These are phyloP conservation scores for Suhomyces sp. DNA, from an alignment of 805 yeast species.

Conservation along the genomic window DNA sequence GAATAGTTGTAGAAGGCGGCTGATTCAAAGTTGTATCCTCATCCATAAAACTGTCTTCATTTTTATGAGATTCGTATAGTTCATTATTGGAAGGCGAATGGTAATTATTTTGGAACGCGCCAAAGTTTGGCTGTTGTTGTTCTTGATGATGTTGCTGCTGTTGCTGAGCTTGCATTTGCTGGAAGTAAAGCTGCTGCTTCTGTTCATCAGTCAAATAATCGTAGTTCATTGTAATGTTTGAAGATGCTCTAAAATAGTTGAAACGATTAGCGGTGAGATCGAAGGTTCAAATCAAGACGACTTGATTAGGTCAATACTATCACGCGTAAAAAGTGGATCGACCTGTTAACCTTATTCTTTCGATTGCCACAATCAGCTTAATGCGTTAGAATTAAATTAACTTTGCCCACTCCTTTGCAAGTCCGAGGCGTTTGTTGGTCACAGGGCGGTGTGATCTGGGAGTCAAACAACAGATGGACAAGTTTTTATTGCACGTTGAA, in stretches of 20 bases:
- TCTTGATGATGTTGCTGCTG: conserved; percentile 13
- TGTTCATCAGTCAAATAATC: conserved; percentile 30
- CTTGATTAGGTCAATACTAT: not conserved
- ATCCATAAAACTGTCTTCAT: conserved; percentile 38
- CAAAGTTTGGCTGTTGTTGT: conserved; percentile 6
- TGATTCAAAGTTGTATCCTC: conserved; percentile 29
- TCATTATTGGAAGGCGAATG: conserved; percentile 3
- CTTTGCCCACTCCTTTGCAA: not conserved
- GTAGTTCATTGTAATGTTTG: conserved; percentile 21
- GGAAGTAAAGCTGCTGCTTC: conserved; percentile 28
- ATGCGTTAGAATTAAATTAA: not conserved
- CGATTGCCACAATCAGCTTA: not conserved
- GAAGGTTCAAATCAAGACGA: not conserved
- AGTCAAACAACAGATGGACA: not conserved
- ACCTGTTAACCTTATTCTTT: not conserved
- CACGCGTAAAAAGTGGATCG: not conserved
- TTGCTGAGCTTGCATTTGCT: conserved; percentile 20
- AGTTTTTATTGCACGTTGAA: not conserved
- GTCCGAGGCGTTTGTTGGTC: not conserved
- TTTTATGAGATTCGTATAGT: conserved; percentile 12
- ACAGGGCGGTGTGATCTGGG: not conserved
- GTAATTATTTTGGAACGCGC: conserved; percentile 1
- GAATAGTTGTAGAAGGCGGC: conserved; percentile 5
- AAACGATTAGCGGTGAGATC: not conserved
- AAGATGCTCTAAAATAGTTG: not conserved